A percentile compares a stretch with the other conserved stretches of the same genome.
These are phyloP conservation scores for Quillaja saponaria DNA, from an alignment of 306 rosid genomes.

Conservation along the genomic window DNA sequence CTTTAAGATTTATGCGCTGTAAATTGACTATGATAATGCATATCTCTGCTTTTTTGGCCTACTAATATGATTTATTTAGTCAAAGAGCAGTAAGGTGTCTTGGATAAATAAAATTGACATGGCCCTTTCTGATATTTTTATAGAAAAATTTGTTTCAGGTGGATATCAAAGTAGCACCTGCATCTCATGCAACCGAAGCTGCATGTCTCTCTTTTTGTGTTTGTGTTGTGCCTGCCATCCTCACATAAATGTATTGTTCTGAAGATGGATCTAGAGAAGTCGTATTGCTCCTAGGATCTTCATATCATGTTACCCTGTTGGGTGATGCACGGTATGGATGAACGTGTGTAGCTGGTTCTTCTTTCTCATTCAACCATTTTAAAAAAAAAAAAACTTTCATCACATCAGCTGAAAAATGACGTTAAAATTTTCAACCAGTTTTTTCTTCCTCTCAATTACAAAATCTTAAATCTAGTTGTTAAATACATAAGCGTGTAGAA, in stretches of 20 bases:
- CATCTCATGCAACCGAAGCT: constrained; percentile 92
- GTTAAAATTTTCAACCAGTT: no score
- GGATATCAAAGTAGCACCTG: constrained; percentile 91
- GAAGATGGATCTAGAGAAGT: constrained; percentile 4
- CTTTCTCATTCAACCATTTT: no score
- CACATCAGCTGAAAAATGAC: no score
- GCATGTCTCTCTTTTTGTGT: constrained; percentile 51
- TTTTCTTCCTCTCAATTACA: no score
- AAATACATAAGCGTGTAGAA: neutral
- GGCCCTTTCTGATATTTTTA: no score
- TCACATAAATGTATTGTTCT: neutral
- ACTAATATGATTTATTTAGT: no score
- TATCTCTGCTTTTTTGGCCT: constrained; percentile 8
- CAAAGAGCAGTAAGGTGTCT: neutral
- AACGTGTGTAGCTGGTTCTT: neutral
- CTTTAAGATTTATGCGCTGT: neutral
- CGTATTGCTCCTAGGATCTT: neutral
- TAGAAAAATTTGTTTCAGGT: constrained; percentile 61
- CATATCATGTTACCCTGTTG: neutral
- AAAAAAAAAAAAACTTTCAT: no score
- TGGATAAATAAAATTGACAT: no score
- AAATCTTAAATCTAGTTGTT: no score
- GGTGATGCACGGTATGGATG: constrained; percentile 15
- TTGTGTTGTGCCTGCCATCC: neutral
- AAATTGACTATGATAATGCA: neutral